Conservation (phyloP, 2,329 filamentous ascomycete genomes). For the Trichoderma semiorbis region DNA sequence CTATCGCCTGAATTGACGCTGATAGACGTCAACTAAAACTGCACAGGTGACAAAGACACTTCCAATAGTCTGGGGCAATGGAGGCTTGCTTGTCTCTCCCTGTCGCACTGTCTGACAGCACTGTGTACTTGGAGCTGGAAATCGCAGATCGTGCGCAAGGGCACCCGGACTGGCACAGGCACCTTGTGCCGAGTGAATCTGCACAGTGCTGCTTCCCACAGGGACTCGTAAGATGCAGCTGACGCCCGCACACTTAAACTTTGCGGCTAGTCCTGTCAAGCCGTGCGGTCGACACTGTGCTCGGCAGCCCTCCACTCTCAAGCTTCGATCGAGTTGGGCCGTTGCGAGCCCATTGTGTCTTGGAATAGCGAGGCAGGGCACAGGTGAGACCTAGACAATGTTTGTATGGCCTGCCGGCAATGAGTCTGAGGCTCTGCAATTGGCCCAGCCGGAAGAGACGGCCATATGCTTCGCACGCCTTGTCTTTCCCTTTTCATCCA, state of each 20-base stretch:
- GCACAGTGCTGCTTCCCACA: not conserved
- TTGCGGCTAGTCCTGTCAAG: not conserved
- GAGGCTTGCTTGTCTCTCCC: not conserved
- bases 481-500: not conserved
- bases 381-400: slow-evolving; percentile 5
- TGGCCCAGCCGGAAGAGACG: not conserved
- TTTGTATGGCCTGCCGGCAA: not conserved
- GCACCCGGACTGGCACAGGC: not conserved
- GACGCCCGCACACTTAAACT: not conserved
- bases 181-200: not conserved
- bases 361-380: slow-evolving; percentile 9
- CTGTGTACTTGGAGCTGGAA: not conserved
- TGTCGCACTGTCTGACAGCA: not conserved
- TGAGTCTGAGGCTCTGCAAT: not conserved
- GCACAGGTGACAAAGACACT: no score
- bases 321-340: not conserved
- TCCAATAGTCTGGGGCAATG: not conserved
- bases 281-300: not conserved
- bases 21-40: not conserved
- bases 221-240: slow-evolving; percentile 6
- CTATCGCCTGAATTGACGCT: not conserved
- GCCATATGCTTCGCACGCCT: not conserved
- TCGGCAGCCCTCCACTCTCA: not conserved
- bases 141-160: slow-evolving; percentile 13
- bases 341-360: slow-evolving; percentile 12